Evolutionary conservation across 495 filamentous ascomycete species (phyloP).

Genomic region (Clavariopsis aquatica): DNA sequence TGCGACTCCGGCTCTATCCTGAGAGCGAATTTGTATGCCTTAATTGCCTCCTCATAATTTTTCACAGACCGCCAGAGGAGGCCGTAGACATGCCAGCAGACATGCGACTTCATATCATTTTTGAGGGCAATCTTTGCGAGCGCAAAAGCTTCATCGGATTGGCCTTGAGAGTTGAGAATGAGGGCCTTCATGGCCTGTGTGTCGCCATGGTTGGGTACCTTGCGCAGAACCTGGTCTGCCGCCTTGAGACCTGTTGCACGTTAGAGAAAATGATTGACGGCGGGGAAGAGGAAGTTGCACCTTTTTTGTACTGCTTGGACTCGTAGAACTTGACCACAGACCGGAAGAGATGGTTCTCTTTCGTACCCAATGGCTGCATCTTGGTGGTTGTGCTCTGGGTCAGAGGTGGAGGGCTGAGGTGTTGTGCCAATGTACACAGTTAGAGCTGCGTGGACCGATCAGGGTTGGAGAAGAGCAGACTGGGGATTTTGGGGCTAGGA

Average conservation of each 20-base stretch:
- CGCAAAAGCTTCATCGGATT: conserved; percentile 88
- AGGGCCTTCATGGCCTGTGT: conserved; percentile 99
- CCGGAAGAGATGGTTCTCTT: conserved; percentile 90
- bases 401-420: background rate
- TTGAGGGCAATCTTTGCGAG: conserved; percentile 87
- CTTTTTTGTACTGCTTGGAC: conserved; percentile 97
- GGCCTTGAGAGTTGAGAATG: conserved; percentile 87
- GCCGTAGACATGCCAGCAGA: conserved; percentile 99
- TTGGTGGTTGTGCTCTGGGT: conserved; percentile 7
- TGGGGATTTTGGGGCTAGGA: background rate
- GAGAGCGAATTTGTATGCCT: conserved; percentile 94
- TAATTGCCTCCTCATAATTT: conserved; percentile 98
- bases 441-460: background rate
- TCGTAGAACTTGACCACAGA: conserved; percentile 95
- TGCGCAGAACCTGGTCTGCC: conserved; percentile 90
- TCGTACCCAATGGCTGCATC: conserved; percentile 84
- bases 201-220: conserved; percentile 94
- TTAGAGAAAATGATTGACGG: conserved; percentile 6
- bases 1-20: conserved; percentile 87
- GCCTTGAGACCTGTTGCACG: conserved; percentile 72
- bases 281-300: conserved; percentile 42
- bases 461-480: background rate
- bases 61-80: conserved; percentile 87
- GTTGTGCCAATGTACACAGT: background rate
- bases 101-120: conserved; percentile 97